Evolutionary conservation across 495 filamentous ascomycete genomes (phyloP).

Genomic region (Talaromyces adpressus): DNA sequence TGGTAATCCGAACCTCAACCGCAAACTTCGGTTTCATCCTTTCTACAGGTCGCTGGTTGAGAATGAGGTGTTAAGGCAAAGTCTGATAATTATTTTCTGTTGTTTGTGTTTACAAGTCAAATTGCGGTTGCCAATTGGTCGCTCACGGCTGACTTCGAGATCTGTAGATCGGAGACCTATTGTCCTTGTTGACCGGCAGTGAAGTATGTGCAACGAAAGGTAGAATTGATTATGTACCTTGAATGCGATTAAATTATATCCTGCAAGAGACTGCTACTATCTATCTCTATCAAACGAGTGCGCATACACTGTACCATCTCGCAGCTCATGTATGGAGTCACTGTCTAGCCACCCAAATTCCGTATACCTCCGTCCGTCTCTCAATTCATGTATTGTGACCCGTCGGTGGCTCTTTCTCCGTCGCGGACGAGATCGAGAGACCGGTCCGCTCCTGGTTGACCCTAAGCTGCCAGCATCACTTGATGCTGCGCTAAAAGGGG

Average conservation of each 20-base stretch:
- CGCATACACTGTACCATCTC: conserved; percentile 40
- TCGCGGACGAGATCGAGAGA: conserved; percentile 25
- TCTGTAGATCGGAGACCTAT: background rate
- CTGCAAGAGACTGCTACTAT: background rate
- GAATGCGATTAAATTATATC: background rate
- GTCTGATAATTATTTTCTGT: conserved; percentile 43
- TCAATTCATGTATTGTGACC: conserved; percentile 37
- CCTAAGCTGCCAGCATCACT: conserved; percentile 33
- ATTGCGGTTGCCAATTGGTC: background rate
- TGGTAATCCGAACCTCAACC: conserved; percentile 78
- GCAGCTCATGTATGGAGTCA: conserved; percentile 37
- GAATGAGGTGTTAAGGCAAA: conserved; percentile 66
- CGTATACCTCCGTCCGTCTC: conserved; percentile 37
- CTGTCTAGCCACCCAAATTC: conserved; percentile 31
- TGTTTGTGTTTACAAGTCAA: background rate
- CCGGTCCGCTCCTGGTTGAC: conserved; percentile 15
- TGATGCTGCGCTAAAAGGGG: conserved; percentile 19
- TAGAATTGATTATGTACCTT: background rate
- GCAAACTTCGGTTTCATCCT: conserved; percentile 33
- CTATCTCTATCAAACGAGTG: conserved; percentile 16
- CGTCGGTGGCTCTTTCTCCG: conserved; percentile 25
- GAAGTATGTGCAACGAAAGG: background rate
- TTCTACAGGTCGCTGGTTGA: conserved; percentile 50
- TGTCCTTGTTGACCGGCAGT: background rate
- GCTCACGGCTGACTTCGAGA: background rate